These are phyloP conservation scores for Zymoseptoria crescenta DNA, from an alignment of 2,329 filamentous ascomycete species.

Conservation along the genomic window DNA sequence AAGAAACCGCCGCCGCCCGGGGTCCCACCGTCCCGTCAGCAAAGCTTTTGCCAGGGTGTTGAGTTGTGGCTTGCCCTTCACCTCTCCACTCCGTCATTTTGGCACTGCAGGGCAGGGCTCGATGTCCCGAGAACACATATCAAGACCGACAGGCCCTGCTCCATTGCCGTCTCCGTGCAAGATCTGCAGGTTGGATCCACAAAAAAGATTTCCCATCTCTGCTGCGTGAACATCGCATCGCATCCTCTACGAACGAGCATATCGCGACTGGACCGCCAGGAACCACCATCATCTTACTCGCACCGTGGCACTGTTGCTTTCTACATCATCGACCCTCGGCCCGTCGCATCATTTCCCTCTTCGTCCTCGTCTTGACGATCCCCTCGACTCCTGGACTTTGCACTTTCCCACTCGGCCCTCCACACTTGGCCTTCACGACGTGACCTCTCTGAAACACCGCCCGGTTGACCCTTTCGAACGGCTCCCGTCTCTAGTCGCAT, in stretches of 20 bases:
- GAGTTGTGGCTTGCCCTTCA: background rate
- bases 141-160: background rate
- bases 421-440: background rate
- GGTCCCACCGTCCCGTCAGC: too few relatives aligned
- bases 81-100: conserved; percentile 1
- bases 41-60: background rate
- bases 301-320: background rate
- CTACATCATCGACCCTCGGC: background rate
- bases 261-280: conserved; percentile 1
- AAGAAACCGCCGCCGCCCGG: too few relatives aligned
- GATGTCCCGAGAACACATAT: conserved; percentile 4
- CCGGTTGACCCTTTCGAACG: conserved; percentile 13
- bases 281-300: background rate
- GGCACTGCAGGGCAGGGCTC: background rate
- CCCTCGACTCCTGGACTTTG: background rate
- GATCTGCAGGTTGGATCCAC: conserved; percentile 12
- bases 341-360: conserved; percentile 12
- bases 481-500: conserved; percentile 20
- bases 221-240: background rate
- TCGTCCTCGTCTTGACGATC: conserved; percentile 6
- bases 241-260: conserved; percentile 3
- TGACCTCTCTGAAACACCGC: background rate
- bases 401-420: background rate
- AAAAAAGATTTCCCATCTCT: conserved; percentile 11
- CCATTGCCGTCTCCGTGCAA: conserved; percentile 4